Base-by-base conservation (phyloP, 345 rosid species). In the Eucalyptus sp. region DNA sequence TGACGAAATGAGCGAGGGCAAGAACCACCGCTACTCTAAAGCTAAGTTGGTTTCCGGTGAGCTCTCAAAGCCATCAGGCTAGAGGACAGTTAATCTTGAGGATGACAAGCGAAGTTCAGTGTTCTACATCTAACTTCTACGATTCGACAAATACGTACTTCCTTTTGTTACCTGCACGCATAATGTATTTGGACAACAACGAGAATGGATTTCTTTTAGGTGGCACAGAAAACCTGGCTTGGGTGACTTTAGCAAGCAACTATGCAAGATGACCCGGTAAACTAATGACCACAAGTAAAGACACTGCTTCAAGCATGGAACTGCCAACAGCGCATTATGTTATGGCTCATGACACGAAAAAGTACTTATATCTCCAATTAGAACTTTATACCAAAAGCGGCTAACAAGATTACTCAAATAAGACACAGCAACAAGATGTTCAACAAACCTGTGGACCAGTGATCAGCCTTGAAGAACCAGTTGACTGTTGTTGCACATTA, bases 381-480 rank as follows among this genome's bases (percentile, higher is more conserved):
- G 84, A 76, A 58, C 51, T 60, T 52, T n/a, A 88, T 71, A 20
- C 50, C 62, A 66, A 83, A 24, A 52, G 56, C 49, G 46, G 86
- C 16, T 68, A 60, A 54, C 17, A 41, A 76, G 84, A 41, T 41
- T 76, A 76, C 48, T 41, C 48, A 20, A 60, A 49, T 68, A 88
- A 29, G 22, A 85, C 80, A 85, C 14, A 37, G 68, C 71, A 24
- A 37, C 50, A 46, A 44, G 31, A 85, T 7, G 16, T 50, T 24
- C 86, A 84, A 80, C 87, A 31, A 94, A 97, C 99, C 99, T 91
- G 97, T 56, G 98, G 98, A 86, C 99, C 99, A 83, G 98, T 96
- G 84, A 95, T 86, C 89, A 98, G 91, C 93, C 98, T 93, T 22
- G 98, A 95, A 60, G 91, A 89, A 62, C 94, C 94, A 76, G 58